Base-by-base conservation (phyloP, 768 basidiomycete genomes). In the Agaricus bisporus region DNA sequence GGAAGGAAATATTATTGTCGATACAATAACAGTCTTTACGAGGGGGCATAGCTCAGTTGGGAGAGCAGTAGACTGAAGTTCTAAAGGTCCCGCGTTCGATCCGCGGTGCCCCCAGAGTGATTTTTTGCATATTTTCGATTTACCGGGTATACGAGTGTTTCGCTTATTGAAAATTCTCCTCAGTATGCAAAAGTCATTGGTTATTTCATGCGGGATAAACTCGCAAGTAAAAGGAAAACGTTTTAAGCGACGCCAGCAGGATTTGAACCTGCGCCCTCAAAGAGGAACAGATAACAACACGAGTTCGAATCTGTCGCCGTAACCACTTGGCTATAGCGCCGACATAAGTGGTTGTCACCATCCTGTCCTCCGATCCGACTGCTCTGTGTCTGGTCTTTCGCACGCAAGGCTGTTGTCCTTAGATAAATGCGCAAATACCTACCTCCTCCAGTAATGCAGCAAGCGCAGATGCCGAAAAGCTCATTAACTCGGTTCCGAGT, bases 271-370 rank as follows among this genome's bases (percentile, higher is more conserved):
- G 74, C 81, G 81, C 81, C 74, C 79, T 76, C 76, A 77, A 77
- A 81, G 76, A 76, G 80, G 74, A 81, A 81, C 77, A 81, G 79
- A 81, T 81, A 53, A 7, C 32, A 12, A 35, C 14, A 1, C 12
- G 22, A 12, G 22, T 66, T 81, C 80, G 80, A 82, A 81, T 84
- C 80, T 81, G 80, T 83, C 82, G 82, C 82, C 77, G 78, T 84
- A 83, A 83, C 82, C 81, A 82, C 82, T 83, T 83, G 79, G 82
- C 81, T 82, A 84, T 83, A 81, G 82, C 80, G 81, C 80, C 82
- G 15, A 12, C 28, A 20, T 43, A 20, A 20, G 41, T 17, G 20
- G 7, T 43, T 6, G 15, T 7, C 22, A 22, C 22, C 22, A 22
- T 1, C 4, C 1, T 4, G 4, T 22, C 4, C 22, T 22, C 22